Evolutionary conservation across 2,329 filamentous ascomycete genomes (phyloP), one percentile per base, ranked within the genome.

Genomic region (Gyromitra esculenta): DNA sequence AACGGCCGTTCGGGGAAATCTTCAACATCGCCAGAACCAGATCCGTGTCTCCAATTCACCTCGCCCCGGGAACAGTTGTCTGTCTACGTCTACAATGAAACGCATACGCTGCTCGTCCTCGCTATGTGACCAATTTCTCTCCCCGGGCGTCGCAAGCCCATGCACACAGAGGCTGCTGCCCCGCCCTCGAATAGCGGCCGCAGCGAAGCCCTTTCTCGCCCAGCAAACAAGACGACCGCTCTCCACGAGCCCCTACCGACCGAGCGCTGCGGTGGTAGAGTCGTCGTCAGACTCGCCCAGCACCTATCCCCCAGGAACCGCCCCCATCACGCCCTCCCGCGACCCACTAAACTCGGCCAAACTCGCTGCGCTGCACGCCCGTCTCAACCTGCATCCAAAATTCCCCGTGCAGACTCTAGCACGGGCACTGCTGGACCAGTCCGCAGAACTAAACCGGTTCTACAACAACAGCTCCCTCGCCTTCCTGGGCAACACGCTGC

Each of bases 381-480:
- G 96, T 84, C 89, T 99, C 77, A 89, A 90, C 52, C 89, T 99
- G 73, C 91, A 94, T 31, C 87, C 89, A 78, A 92, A 91, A 84
- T 88, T 98, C 78, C 95, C 96, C 45, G 85, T 97, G 76, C 88
- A 96, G 85, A 95, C 92, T 4, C 89, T 99, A 79, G 94, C 93
- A 77, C 90, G 95, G 77, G 90, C 93, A 69, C 89, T 99, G 78
- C 89, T 98, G 81, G 92, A 97, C 83, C 86, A 90, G 41, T 94
- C 94, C 21, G 95, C 95, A 77, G 95, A 98, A 83, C 83, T 88
- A 11, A 89, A 93, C 83, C 86, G 89, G 64, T 88, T 88, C 81
- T 97, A 96, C 87, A 99, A 98, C 87, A 99, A 99, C 84, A 86
- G 88, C 81, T 91, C 92, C 79, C 88, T 99, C 73, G 89, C 93